Evolutionary conservation across 164 flowering plant species (phyloP), one percentile per base, ranked within the genome.

Genomic region (Aristolochia fimbriata): DNA sequence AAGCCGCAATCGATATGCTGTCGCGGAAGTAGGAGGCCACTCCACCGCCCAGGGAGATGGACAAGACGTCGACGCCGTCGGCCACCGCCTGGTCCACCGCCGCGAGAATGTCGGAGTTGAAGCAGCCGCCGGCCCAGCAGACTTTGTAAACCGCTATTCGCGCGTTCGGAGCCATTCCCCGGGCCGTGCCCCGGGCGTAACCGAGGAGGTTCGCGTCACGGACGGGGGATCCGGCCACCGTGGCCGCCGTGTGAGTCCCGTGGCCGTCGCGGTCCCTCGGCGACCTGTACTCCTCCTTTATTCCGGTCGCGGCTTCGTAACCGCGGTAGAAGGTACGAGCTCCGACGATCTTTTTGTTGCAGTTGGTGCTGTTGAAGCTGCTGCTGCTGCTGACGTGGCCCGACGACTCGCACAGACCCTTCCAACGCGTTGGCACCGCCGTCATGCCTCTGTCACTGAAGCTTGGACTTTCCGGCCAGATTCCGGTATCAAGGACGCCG

Each of bases 181-280:
- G 62, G 0, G 92, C 96, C 0, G 91, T 84, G 9, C 97, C 97
- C 14, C 48, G n/a, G 12, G 91, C 96, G 48, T 81, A 85, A 1
- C 97, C 97, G 1, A 83, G 64, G 12, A 88, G 83, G 57, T 74
- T 88, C 3, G 97, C 97, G 1, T 82, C 83, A 15, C 23, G 71
- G 7, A 87, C 96, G 0, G 84, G 84, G 13, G 78, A 55, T 1
- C 97, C 97, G 0, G 90, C 94, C 15, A 77, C 97, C 0, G 97
- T 93, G 2, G 83, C 81, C 0, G 98, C 92, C 0, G 97, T 93
- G 68, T 89, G 98, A 1, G 96, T 86, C 3, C 98, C 98, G 57
- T 93, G 98, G 14, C 97, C 98, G 20, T 89, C 96, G 61, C 83
- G 87, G 65, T 93, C 98, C 59, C 94, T 65, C 0, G 96, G 84